Conservation (phyloP, 1,139 yeast species). For the Geotrichum carabidarum region DNA sequence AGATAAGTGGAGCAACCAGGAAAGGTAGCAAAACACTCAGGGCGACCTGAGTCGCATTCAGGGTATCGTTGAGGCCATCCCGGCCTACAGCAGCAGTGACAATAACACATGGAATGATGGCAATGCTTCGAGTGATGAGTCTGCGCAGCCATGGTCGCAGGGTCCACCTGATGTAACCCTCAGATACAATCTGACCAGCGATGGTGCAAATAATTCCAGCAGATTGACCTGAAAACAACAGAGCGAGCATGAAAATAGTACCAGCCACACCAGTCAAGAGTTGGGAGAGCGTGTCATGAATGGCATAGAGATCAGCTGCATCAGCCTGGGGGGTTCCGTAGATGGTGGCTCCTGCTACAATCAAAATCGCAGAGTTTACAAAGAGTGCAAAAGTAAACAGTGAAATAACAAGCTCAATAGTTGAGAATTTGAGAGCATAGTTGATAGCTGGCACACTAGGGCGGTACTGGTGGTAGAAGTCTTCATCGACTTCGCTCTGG, state of each 20-base stretch:
- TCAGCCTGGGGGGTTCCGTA: constrained; percentile 66
- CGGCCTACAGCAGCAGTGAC: constrained; percentile 78
- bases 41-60: constrained; percentile 75
- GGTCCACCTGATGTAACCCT: constrained; percentile 84
- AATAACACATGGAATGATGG: constrained; percentile 81
- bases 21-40: constrained; percentile 68
- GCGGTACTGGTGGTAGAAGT: constrained; percentile 40
- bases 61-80: constrained; percentile 72
- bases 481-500: constrained; percentile 21
- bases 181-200: constrained; percentile 95
- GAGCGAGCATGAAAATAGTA: constrained; percentile 81
- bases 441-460: constrained; percentile 71
- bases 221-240: constrained; percentile 92
- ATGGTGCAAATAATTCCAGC: constrained; percentile 97
- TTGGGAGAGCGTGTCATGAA: constrained; percentile 64
- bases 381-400: constrained; percentile 75
- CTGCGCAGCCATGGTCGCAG: constrained; percentile 84
- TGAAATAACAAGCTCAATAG: constrained; percentile 70
- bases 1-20: constrained; percentile 70
- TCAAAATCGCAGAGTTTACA: constrained; percentile 77
- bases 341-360: constrained; percentile 80
- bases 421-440: constrained; percentile 65
- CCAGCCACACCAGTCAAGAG: constrained; percentile 92
- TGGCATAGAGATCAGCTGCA: constrained; percentile 81
- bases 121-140: constrained; percentile 73